A percentile compares a stretch with the other conserved stretches of the same genome.
These are phyloP conservation scores for Boletus pseudo-olivaceus DNA, from an alignment of 768 basidiomycete species.

Conservation along the genomic window DNA sequence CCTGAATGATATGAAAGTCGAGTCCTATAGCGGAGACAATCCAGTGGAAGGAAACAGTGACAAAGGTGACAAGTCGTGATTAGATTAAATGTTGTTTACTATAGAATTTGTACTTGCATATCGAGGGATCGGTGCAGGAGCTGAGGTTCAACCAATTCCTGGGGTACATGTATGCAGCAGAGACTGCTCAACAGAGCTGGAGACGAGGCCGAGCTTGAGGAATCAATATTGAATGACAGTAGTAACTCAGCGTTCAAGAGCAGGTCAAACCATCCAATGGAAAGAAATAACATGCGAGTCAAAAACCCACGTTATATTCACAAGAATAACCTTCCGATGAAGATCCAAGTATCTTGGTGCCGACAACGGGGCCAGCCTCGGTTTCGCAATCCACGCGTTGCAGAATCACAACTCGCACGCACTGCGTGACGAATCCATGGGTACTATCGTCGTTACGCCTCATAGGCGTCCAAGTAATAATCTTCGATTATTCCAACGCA, in stretches of 20 bases:
- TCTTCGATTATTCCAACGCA: no score
- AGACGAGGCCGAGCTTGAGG: not conserved
- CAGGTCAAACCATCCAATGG: not conserved
- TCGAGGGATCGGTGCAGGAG: not conserved
- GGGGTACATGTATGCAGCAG: not conserved
- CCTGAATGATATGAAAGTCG: slow-evolving; percentile 84
- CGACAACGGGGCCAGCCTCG: no score
- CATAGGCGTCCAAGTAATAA: no score
- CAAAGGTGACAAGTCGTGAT: slow-evolving; percentile 1
- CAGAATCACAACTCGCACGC: no score
- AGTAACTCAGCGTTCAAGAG: no score
- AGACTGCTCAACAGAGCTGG: not conserved
- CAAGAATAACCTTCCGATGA: not conserved
- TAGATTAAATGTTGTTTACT: not conserved
- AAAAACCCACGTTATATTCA: slow-evolving; percentile 1
- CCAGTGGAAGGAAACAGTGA: not conserved
- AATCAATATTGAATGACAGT: not conserved
- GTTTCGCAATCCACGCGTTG: no score
- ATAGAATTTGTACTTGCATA: not conserved
- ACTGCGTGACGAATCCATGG: no score
- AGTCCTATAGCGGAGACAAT: slow-evolving; percentile 32
- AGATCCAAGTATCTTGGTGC: no score
- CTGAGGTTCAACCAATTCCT: not conserved
- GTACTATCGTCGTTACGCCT: no score
- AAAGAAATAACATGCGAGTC: not conserved